phyloP scores from a whole-genome alignment of 116 monocot species.

The Posidonia oceanica region DNA sequence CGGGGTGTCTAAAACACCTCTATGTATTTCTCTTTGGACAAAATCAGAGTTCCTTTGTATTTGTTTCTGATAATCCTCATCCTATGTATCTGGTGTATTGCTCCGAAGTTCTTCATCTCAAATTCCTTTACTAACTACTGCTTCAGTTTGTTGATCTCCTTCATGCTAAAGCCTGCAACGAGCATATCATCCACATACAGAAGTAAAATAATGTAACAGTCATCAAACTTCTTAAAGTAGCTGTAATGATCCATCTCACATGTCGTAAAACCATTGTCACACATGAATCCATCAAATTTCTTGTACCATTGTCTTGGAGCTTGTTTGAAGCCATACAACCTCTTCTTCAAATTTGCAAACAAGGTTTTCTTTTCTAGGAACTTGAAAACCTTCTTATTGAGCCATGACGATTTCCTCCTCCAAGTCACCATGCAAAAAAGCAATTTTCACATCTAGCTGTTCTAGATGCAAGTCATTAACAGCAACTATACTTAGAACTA shows the following conservation, averaged over 20 bases:
- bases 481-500: background rate
- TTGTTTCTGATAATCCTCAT: too few species aligned
- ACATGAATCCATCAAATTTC: background rate
- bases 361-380: background rate
- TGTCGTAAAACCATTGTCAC: background rate
- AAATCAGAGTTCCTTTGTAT: too few species aligned
- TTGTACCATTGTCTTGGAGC: slow-evolving; percentile 4
- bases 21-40: too few species aligned
- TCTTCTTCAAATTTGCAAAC: background rate
- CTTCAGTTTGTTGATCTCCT: background rate
- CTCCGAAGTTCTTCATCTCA: background rate
- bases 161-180: background rate
- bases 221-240: background rate
- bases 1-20: too few species aligned
- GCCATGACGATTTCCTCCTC: slow-evolving; percentile 10
- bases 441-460: slow-evolving; percentile 7
- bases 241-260: background rate
- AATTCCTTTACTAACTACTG: background rate
- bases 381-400: background rate
- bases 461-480: background rate
- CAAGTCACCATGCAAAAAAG: slow-evolving; percentile 11
- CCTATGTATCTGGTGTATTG: background rate
- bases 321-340: background rate
- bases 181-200: slow-evolving; percentile 2
- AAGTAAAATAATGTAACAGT: background rate